Base-by-base conservation (phyloP, 176 grass and related monocot species). In the Carex parvula region DNA sequence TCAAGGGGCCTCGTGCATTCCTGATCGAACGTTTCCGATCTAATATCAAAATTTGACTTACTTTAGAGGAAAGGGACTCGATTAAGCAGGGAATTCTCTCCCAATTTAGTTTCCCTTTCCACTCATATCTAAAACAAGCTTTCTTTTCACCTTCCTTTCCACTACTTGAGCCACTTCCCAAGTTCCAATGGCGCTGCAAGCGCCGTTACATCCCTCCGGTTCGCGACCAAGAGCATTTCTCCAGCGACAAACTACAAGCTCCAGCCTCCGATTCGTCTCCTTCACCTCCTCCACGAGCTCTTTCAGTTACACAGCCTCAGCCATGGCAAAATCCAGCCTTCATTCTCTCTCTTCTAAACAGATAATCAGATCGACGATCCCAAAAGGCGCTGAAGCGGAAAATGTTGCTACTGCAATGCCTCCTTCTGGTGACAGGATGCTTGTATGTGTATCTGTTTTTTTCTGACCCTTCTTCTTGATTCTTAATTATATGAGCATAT, bases 351-450 rank as follows among this genome's bases (percentile, higher is more conserved):
- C 48, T 78, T 18, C 60, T 35, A 85, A 39, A 20, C 71, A 52
- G 6, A 41, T 29, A 30, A 54, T 32, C 42, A 68, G 80, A 68
- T 52, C 24, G 26, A 4, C 18, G 17, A 63, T 55, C 7, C 62
- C 41, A 11, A 83, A 33, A 83, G 41, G 41, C 9, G 39, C 80
- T 32, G 80, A 83, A 68, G 68, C 91, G 16, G 86, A 84, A 64
- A 82, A 86, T 32, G 80, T 83, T 61, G 64, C 84, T 52, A 16
- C 79, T 68, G 79, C 82, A 76, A 15, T 86, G 22, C 85, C 91
- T 41, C 48, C 82, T 24, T 82, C 92, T 37, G 89, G 86, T 13
- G 91, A 89, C n/a, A 93, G 94, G 89, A 98, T 98, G 92, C 89
- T 98, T 77, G 95, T 98, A 64, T 2, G 81, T 76, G 73, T 79